Base-by-base conservation (phyloP, 2,329 filamentous ascomycete species). In the Sordariomycetes sp. region DNA sequence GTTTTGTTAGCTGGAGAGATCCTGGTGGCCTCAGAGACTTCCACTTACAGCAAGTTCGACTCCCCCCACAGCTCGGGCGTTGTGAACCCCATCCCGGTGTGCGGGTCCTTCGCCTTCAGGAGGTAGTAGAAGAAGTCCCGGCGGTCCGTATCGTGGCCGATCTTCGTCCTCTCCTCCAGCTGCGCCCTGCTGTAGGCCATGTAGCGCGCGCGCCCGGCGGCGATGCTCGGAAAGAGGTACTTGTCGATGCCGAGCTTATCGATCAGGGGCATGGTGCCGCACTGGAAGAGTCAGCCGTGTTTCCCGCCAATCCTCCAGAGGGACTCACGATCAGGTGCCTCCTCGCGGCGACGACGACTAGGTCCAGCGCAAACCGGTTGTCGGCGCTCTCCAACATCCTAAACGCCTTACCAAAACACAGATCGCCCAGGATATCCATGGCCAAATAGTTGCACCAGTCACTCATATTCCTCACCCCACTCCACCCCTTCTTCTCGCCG, bases 41-140 rank as follows among this genome's bases (percentile, higher is more conserved):
- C 40, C 1, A 69, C 77, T 70, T 66, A 81, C 73, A 89, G 77
- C 20, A 88, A 71, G 66, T 88, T 88, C 10, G 85, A 86, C 67
- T 89, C 86, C 55, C 79, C 83, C 84, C 85, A 87, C 25, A 89
- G 79, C 65, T 89, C 86, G 0, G 80, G 79, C 2, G 77, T 85
- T 48, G 76, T 79, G 65, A 89, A 86, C 1, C 83, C 83, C 59
- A 80, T 76, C 57, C 86, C 86, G 0, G 86, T 88, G 66, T 89
- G 85, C 14, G 86, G 85, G 63, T 90, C 87, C 46, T 81, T 80
- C 8, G 87, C 86, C 65, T 85, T 85, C 60, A 90, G 79, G 12
- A 90, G 78, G 68, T 89, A 85, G 70, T 88, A 85, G 73, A 90
- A 89, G 74, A 90, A 89, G 67, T 90, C 87, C 59, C 85, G 83